Base-by-base conservation (phyloP, 345 rosid species). In the Gossypium herbaceum region DNA sequence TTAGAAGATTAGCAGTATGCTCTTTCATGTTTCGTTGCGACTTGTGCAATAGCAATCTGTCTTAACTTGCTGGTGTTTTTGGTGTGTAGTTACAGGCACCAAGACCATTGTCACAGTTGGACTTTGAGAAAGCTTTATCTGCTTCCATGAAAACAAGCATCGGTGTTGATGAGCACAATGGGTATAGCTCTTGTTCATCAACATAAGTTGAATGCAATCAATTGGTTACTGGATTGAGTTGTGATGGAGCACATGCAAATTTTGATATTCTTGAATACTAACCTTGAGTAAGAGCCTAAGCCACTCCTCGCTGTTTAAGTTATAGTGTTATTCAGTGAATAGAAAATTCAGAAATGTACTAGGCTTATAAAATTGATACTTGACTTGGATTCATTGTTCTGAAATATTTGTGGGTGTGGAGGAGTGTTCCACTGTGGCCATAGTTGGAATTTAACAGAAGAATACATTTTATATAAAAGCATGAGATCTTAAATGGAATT, bases 101-200 rank as follows among this genome's bases (percentile, higher is more conserved):
- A 9, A 84, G 98, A 81, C 87, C 93, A 24, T 79, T 94, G 66
- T 77, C 87, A 4, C 92, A 89, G 77, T 27, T 76, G 19, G 98
- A 94, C 79, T 71, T 92, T 84, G 89, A 88, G 86, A 88, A 84
- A 77, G 88, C 88, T 75, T 79, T 92, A 70, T 75, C 79, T 10
- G 85, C 92, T 15, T 85, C 97, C 29, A 86, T 76, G 66, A 94
- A 91, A 83, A 90, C 94, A 2, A 81, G 81, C 63, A 83, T 82
- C 20, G 90, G 87, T 63, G 87, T 92, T 12, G 83, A 79, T 3
- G 97, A 90, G 62, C 87, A 87, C 79, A 78, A 81, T 50, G 75
- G 84, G 55, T 60, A 83, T 83, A 86, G 75, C 79, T 73, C 88
- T 19, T 88, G 83, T 61, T 69, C 90, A 55, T 68, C 85, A 20